Base-by-base conservation (phyloP, 768 basidiomycete genomes). In the Suillus ampliporus region DNA sequence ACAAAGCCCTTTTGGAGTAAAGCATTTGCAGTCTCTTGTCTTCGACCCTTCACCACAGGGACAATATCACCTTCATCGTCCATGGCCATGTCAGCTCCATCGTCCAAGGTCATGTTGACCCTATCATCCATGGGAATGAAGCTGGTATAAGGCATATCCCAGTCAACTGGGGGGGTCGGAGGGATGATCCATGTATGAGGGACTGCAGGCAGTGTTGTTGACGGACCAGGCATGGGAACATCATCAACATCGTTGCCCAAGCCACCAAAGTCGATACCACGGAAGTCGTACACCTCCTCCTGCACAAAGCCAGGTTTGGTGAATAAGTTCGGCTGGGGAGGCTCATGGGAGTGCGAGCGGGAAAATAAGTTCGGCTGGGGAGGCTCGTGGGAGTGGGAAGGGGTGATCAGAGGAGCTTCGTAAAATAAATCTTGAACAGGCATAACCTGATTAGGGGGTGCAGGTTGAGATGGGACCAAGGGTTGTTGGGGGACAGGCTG, bases 1-100 rank as follows among this genome's bases (percentile, higher is more conserved):
- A 38, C 40, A 6, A 38, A 60, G 43, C 62, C 51, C 17, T 40
- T 31, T 5, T 17, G 14, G 7, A 63, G 62, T 46, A 46, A 46
- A 21, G 44, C 21, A 14, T 46, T 46, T 46, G 21, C 21, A 11
- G 1, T 5, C 2, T 21, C 44, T 21, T 46, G 44, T 21, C 44
- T 46, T 46, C 0, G 44, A 46, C 21, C 44, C 21, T 46, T 46
- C 21, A 46, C 44, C 5, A 13, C 21, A 46, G 44, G 44, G 44
- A 46, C 21, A 31, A 6, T 6, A 46, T 46, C 11, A 13, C 43
- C 43, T 44, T 44, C n/a, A 44, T 44, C 10, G 2, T 44, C 43
- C 21, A 46, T 46, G 44, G 44, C 21, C 44, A 46, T 46, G 44
- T 46, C 13, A 21, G 21, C 5, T 21, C 44, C 44, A 46, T 13